A percentile compares a stretch with the other conserved stretches of the same genome.
These are phyloP conservation scores for Xerophyta viscosa DNA, from an alignment of 106 monocot genomes.

Conservation along the genomic window DNA sequence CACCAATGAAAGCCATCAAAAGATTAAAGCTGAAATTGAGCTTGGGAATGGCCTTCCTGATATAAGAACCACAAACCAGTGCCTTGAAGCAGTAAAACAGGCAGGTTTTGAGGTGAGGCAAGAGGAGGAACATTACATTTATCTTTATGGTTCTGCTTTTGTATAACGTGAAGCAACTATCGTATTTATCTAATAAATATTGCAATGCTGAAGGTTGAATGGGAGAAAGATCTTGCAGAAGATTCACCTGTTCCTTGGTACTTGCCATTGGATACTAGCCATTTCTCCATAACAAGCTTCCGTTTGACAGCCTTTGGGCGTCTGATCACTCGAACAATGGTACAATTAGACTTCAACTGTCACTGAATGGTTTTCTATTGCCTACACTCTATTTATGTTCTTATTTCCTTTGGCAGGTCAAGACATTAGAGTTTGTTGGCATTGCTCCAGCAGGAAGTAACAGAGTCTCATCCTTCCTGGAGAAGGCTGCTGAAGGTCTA, in stretches of 20 bases:
- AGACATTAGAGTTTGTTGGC: slow-evolving; percentile 52
- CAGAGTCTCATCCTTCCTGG: slow-evolving; percentile 86
- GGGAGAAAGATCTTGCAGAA: slow-evolving; percentile 78
- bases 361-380: neutral
- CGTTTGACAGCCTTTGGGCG: slow-evolving; percentile 80
- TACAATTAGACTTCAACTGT: slow-evolving; percentile 9
- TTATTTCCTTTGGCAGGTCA: slow-evolving; percentile 45
- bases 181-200: neutral
- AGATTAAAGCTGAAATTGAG: slow-evolving; percentile 84
- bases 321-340: slow-evolving; percentile 66
- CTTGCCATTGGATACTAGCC: slow-evolving; percentile 68
- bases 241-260: slow-evolving; percentile 92
- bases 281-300: slow-evolving; percentile 76
- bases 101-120: slow-evolving; percentile 99
- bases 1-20: slow-evolving; percentile 62
- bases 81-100: slow-evolving; percentile 75
- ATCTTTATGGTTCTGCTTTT: neutral
- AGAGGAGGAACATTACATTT: neutral
- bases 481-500: slow-evolving; percentile 93
- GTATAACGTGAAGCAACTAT: neutral
- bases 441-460: slow-evolving; percentile 84
- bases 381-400: neutral
- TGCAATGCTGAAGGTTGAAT: slow-evolving; percentile 46
- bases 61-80: slow-evolving; percentile 60
- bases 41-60: slow-evolving; percentile 95